Conservation (phyloP, 108 stramenopile species). For the Skeletonema marinoi region DNA sequence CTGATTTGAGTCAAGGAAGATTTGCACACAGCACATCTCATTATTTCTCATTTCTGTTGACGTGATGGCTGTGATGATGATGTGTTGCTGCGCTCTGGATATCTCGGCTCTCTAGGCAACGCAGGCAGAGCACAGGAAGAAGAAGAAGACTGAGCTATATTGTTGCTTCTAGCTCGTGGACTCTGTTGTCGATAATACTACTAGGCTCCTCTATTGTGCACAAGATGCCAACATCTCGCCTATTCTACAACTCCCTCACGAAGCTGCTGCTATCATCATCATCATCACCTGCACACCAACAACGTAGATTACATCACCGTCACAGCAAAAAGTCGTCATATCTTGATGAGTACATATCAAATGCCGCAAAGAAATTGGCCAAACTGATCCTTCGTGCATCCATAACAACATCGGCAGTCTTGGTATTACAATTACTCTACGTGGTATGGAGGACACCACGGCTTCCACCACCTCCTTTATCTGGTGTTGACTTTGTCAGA, state of each 20-base stretch:
- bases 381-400: not conserved
- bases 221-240: too few relatives aligned
- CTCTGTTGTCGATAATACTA: not conserved
- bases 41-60: too few relatives aligned
- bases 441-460: conserved; percentile 21
- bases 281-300: not conserved
- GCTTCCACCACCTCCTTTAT: conserved; percentile 18
- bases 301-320: not conserved
- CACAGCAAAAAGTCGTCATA: not conserved
- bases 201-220: not conserved
- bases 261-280: not conserved
- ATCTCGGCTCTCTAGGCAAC: too few relatives aligned
- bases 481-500: conserved; percentile 11
- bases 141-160: not conserved
- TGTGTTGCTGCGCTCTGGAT: too few relatives aligned
- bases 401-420: conserved; percentile 9
- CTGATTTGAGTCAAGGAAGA: too few relatives aligned
- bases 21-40: too few relatives aligned
- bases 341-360: not conserved
- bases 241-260: not conserved
- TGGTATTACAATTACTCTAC: conserved; percentile 11
- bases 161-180: too few relatives aligned
- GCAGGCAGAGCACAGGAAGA: not conserved
- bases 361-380: not conserved
- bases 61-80: too few relatives aligned